A percentile compares a stretch with the other conserved stretches of the same genome.
These are phyloP conservation scores for Rickenella mellea DNA, from an alignment of 768 basidiomycete genomes.

Conservation along the genomic window DNA sequence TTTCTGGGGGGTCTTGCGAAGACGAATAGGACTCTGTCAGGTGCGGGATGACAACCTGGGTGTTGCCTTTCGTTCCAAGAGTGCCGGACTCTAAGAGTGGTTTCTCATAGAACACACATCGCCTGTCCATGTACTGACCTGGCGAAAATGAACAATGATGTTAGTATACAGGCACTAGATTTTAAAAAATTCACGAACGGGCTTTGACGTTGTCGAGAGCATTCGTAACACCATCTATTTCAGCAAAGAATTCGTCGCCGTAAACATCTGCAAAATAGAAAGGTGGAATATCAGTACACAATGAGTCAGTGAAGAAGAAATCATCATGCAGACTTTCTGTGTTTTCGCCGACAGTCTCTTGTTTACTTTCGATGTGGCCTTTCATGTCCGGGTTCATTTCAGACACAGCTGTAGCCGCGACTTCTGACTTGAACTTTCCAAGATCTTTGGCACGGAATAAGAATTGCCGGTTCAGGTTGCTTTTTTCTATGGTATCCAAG, in stretches of 20 bases:
- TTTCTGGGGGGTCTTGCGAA: conserved; percentile 98
- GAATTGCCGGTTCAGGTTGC: conserved; percentile 96
- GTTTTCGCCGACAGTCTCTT: conserved; percentile 87
- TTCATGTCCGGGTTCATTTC: conserved; percentile 93
- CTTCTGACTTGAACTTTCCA: conserved; percentile 95
- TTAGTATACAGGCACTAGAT: background rate
- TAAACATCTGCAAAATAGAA: conserved; percentile 58
- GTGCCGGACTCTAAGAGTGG: conserved; percentile 96
- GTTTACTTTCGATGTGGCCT: conserved; percentile 79
- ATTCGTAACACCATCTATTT: conserved; percentile 91
- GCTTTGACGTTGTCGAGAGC: conserved; percentile 96
- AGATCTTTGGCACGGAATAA: conserved; percentile 93
- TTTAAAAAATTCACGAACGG: conserved; percentile 45
- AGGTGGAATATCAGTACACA: conserved; percentile 1
- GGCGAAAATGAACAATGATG: conserved; percentile 5
- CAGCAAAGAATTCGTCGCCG: conserved; percentile 78
- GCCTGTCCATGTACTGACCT: conserved; percentile 98
- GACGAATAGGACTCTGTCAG: conserved; percentile 95
- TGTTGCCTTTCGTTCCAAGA: conserved; percentile 95
- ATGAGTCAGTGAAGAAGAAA: no score
- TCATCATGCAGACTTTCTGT: conserved; percentile 69
- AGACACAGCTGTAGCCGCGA: conserved; percentile 80
- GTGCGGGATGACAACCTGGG: conserved; percentile 90
- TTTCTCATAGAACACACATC: conserved; percentile 94
- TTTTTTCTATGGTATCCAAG: conserved; percentile 98